Evolutionary conservation across 169 alveolate genomes (phyloP), one percentile per base, ranked within the genome.

Genomic region (Plasmodium relictum): DNA sequence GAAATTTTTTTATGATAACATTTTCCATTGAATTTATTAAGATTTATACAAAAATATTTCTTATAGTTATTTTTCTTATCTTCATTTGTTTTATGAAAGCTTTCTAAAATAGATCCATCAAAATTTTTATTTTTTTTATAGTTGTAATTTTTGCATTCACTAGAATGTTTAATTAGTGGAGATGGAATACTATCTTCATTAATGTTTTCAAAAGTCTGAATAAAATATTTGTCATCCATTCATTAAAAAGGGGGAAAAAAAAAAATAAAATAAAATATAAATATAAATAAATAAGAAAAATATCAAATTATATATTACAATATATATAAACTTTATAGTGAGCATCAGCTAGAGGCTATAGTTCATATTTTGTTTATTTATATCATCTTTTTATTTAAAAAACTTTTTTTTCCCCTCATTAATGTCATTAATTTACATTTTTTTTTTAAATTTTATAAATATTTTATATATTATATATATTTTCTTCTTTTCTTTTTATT

Each of bases 1-100:
- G 85, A 62, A 14, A 83, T 83, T 45, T 68, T 68, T 20, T 68
- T 83, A 48, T 71, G 85, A 61, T 83, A 83, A 45, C 91, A 83
- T 16, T 68, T 66, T 50, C 85, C 72, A 42, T 83, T 83, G 44
- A 39, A 83, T 54, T 22, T 72, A 63, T 83, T 68, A 56, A 48
- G 42, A 61, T 83, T 83, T 41, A 83, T 68, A 61, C 91, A 83
- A 16, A 83, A n/a, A 45, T 83, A 83, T 20, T 74, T 22, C 22
- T 74, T 26, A 1, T 74, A 63, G 2, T 56, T 50, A 31, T 74
- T 18, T 24, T 74, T 18, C 4, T 20, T 22, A 1, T 58, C 45
- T 12, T 31, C 52, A 1, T 39, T 41, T 61, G 20, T 18, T 41
- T 42, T 48, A 66, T 22, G 31, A 6, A 0, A 4, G 5, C 54